A percentile compares a stretch with the other conserved stretches of the same genome.
These are phyloP conservation scores for Betula pendula DNA, from an alignment of 306 rosid genomes.

Conservation along the genomic window DNA sequence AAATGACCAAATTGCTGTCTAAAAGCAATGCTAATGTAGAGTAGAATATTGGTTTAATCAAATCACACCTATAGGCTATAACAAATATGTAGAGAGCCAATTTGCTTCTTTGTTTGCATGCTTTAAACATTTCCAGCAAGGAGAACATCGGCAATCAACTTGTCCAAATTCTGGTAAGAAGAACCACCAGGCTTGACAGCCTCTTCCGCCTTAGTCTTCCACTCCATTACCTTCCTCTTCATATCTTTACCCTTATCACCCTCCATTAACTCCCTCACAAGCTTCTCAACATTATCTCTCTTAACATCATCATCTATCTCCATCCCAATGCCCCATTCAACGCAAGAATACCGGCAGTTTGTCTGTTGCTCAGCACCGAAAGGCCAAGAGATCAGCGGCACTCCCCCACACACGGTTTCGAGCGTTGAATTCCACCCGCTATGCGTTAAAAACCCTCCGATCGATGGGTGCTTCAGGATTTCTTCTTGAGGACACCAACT, in stretches of 20 bases:
- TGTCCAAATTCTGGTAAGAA: conserved; percentile 1
- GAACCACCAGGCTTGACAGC: background rate
- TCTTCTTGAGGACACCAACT: conserved; percentile 32
- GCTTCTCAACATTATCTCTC: conserved; percentile 13
- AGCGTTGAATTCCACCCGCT: conserved; percentile 18
- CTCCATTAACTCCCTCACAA: conserved; percentile 11
- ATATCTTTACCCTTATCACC: conserved; percentile 17
- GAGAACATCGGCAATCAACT: background rate
- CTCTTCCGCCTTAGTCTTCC: conserved; percentile 22
- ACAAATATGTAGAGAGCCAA: no score
- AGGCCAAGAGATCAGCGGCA: conserved; percentile 29
- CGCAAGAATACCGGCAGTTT: conserved; percentile 20
- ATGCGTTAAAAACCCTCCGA: conserved; percentile 23
- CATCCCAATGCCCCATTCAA: conserved; percentile 25
- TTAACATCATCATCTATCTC: conserved; percentile 22
- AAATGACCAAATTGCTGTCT: no score
- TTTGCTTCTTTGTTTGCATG: no score
- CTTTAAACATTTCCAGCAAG: background rate
- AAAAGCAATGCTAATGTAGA: no score
- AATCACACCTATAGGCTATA: no score
- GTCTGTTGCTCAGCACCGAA: conserved; percentile 24
- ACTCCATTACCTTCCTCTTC: conserved; percentile 7
- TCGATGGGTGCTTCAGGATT: conserved; percentile 9
- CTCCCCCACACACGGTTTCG: conserved; percentile 19
- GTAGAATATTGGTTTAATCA: no score